Base-by-base conservation (phyloP, 495 filamentous ascomycete genomes). In the Clavariopsis aquatica region DNA sequence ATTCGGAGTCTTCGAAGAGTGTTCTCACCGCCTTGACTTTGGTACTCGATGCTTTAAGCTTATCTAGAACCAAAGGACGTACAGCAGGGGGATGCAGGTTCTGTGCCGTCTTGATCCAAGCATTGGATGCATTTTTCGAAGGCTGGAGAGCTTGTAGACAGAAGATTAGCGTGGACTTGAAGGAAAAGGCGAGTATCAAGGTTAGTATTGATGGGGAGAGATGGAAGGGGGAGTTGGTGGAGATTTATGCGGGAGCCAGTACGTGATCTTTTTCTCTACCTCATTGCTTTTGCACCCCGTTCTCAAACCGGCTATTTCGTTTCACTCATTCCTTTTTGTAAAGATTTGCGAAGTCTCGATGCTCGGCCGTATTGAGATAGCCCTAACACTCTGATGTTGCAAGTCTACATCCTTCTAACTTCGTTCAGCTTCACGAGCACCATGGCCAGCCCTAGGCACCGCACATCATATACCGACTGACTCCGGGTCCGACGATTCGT, bases 371-470 rank as follows among this genome's bases (percentile, higher is more conserved):
- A 13, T 27, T 2, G 22, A 49, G 26, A 17, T n/a, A n/a, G 47
- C n/a, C 19, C 27, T 19, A 7, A 3, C 12, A 43, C 9, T 43
- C n/a, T 43, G 6, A 34, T 34, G 31, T 34, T 12, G 12, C 31
- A 34, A 34, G 6, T 34, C 6, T 34, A 34, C 12, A 5, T 43
- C 38, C n/a, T 2, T 17, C 45, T 61, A 41, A 56, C 38, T 24
- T 56, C 15, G 1, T 15, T 19, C 29, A 69, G 66, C 57, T 27
- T 57, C 51, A 12, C 66, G 66, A 9, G 29, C 62, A 13, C 66
- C 66, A 1, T 69, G 62, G 66, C 56, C 62, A 23, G 62, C 62
- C 0, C 62, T 69, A 17, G 66, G 66, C 29, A 57, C 38, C n/a
- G 61, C 66, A 15, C 66, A 69, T 46, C 51, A 49, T 19, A 69